Evolutionary conservation across 257 asterid species (phyloP), one percentile per base, ranked within the genome.

Genomic region (Fraxinus anomala): DNA sequence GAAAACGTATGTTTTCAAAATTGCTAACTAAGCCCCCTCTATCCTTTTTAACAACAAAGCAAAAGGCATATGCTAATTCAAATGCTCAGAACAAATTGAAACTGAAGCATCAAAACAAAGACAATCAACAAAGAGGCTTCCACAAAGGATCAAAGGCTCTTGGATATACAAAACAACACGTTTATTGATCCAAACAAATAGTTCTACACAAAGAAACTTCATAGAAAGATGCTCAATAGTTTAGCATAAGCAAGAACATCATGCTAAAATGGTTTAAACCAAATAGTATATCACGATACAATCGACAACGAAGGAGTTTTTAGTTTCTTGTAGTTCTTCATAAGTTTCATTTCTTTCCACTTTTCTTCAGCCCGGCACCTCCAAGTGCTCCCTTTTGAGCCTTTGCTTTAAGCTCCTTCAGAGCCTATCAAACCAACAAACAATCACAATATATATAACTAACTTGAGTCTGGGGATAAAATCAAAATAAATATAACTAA

Each of bases 331-430:
- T 17, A 54, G 19, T 63, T 10, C 16, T 59, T 73, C 44, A 16
- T 14, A 51, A 8, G 26, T 14, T 61, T 89, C 86, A 92, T 85
- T 92, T 90, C 84, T 92, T 92, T 80, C 97, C 94, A 82, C 97
- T 92, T 77, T 92, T 90, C 91, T 92, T 92, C 87, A 92, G 84
- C 63, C 97, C 97, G 11, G 96, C 9, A 69, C 96, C 97, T 78
- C 97, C 97, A 78, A 92, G 72, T 1, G 94, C 68, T 49, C 94
- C 93, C 70, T 91, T 90, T 75, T 84, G 84, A 76, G 97, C 97
- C 89, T 92, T 92, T 10, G 91, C 88, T 83, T 83, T 88, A 14
- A 90, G 94, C 37, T 92, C 97, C 90, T 88, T 92, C 17, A 90
- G 87, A 21, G 94, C 96, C 97, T 91, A 85, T 10, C 56, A 74